Percentiles rank a stretch among this genome's conserved stretches.
These are phyloP conservation scores for Drosera spatulata DNA, from an alignment of 179 eudicot genomes.

Conservation along the genomic window DNA sequence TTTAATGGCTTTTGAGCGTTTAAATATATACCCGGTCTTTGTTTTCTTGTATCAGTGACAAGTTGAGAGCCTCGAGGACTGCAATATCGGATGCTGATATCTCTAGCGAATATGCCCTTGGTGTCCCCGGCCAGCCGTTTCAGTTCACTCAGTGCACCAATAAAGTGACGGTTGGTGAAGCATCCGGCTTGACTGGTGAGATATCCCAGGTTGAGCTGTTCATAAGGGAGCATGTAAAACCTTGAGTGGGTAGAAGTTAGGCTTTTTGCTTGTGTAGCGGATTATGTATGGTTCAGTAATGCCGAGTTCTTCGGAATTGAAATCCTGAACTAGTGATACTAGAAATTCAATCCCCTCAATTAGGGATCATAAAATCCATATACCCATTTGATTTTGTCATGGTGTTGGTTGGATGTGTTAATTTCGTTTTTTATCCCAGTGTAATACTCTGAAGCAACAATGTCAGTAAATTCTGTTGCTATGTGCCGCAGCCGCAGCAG, in stretches of 20 bases:
- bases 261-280: too few relatives aligned
- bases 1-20: not conserved
- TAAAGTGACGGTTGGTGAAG: conserved; percentile 65
- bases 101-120: conserved; percentile 57
- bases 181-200: conserved; percentile 71
- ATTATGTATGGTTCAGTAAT: too few relatives aligned
- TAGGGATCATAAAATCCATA: too few relatives aligned
- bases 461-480: too few relatives aligned
- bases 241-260: conserved; percentile 8
- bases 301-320: too few relatives aligned
- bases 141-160: conserved; percentile 70
- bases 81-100: conserved; percentile 68
- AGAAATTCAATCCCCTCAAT: too few relatives aligned
- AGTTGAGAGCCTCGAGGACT: conserved; percentile 74
- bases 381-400: too few relatives aligned
- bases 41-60: conserved; percentile 36
- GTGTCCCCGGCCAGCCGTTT: conserved; percentile 64
- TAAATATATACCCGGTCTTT: not conserved
- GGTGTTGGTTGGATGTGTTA: too few relatives aligned
- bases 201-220: conserved; percentile 68
- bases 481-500: too few relatives aligned
- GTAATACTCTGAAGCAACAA: too few relatives aligned
- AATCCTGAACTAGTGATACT: too few relatives aligned
- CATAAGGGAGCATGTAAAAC: conserved; percentile 55
- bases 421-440: too few relatives aligned